Evolutionary conservation across 2,329 filamentous ascomycete genomes (phyloP).

Genomic region (Cordyceps farinosa): DNA sequence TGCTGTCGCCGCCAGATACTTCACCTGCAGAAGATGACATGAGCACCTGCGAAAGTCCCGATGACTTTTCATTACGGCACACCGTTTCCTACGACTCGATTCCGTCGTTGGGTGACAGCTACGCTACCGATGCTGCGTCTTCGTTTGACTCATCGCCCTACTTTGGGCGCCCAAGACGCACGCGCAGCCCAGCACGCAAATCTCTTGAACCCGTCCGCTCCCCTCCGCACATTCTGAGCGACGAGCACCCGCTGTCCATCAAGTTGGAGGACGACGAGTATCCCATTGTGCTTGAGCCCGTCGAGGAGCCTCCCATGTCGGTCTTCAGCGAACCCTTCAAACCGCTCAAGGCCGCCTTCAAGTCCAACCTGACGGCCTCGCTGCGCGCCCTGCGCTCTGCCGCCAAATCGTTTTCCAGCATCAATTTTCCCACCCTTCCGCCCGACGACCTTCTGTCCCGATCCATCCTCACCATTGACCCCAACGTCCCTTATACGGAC

Average conservation of each 20-base stretch:
- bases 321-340: conserved; percentile 38
- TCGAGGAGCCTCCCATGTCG: conserved; percentile 25
- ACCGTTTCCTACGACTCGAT: conserved; percentile 59
- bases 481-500: conserved; percentile 63
- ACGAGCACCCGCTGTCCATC: conserved; percentile 49
- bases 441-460: conserved; percentile 65
- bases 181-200: conserved; percentile 40
- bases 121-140: conserved; percentile 46
- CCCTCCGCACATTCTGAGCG: conserved; percentile 45
- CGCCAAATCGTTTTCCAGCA: conserved; percentile 58
- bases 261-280: conserved; percentile 40
- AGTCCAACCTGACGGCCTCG: conserved; percentile 66
- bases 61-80: conserved; percentile 49
- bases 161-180: conserved; percentile 30
- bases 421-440: conserved; percentile 61
- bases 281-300: conserved; percentile 44
- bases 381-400: conserved; percentile 61
- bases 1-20: conserved; percentile 60
- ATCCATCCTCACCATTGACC: conserved; percentile 65
- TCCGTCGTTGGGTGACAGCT: conserved; percentile 56
- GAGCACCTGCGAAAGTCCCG: conserved; percentile 48
- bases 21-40: conserved; percentile 47
- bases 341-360: conserved; percentile 58
- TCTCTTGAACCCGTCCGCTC: conserved; percentile 54
- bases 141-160: conserved; percentile 49